These are phyloP conservation scores for Penicillium nucicola DNA, from an alignment of 495 filamentous ascomycete genomes.

Conservation along the genomic window DNA sequence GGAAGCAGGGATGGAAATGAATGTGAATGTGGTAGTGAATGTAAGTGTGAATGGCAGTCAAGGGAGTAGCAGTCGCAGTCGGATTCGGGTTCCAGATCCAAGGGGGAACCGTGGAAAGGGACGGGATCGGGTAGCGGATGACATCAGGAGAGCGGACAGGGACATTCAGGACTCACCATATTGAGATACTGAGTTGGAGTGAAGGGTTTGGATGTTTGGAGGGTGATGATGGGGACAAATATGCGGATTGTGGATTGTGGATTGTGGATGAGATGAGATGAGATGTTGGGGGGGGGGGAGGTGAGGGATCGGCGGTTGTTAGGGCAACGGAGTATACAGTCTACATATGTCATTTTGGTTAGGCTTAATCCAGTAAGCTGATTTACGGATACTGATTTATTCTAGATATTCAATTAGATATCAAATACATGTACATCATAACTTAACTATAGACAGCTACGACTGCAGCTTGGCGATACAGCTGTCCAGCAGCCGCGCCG, in stretches of 20 bases:
- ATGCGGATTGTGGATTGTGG: conserved; percentile 9
- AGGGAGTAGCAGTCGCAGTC: too few species aligned
- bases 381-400: neutral
- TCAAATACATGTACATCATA: conserved; percentile 4
- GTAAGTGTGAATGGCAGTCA: too few species aligned
- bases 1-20: too few species aligned
- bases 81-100: too few species aligned
- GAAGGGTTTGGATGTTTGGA: too few species aligned
- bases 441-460: conserved; percentile 11
- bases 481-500: conserved; percentile 72
- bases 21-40: too few species aligned
- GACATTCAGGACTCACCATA: conserved; percentile 12
- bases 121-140: conserved; percentile 5
- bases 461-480: conserved; percentile 63
- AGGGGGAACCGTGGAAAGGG: conserved; percentile 2
- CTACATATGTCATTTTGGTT: conserved; percentile 2
- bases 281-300: neutral
- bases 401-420: conserved; percentile 4
- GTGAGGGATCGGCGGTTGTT: conserved; percentile 23
- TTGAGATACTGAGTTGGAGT: too few species aligned
- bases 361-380: too few species aligned
- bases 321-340: conserved; percentile 17
- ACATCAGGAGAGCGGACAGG: neutral
- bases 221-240: conserved; percentile 3
- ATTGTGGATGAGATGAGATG: too few species aligned